Percentiles rank a stretch among this genome's conserved stretches.
Evolutionary conservation across 345 rosid genomes (phyloP).

Genomic region (Heritiera littoralis): DNA sequence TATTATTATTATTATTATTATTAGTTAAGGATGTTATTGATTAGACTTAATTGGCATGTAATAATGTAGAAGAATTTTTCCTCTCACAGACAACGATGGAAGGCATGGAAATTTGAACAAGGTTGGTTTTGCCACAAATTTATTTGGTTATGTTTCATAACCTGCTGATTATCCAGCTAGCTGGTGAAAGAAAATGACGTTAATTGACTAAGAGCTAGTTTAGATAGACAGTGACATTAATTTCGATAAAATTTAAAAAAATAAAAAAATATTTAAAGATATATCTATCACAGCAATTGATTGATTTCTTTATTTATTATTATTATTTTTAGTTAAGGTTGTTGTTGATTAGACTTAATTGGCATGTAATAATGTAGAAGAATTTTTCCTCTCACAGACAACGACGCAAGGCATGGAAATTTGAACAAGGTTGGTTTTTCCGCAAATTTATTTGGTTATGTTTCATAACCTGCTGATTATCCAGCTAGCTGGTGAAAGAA

Average conservation of each 20-base stretch:
- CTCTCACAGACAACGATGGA: background rate
- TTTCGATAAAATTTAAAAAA: no score
- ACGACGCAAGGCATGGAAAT: background rate
- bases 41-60: slow-evolving; percentile 8
- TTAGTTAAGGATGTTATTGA: background rate
- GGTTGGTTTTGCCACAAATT: background rate
- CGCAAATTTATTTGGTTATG: background rate
- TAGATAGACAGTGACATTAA: no score
- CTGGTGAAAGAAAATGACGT: background rate
- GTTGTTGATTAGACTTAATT: background rate
- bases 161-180: background rate
- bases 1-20: background rate
- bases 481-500: background rate
- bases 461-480: background rate
- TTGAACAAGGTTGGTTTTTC: background rate
- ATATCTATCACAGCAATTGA: slow-evolving; percentile 24
- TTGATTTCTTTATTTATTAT: background rate
- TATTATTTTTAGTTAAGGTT: background rate
- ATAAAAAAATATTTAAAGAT: no score
- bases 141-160: background rate
- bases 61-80: background rate
- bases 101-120: background rate
- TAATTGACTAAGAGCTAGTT: background rate
- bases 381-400: background rate
- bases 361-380: background rate